Evolutionary conservation across 345 rosid species (phyloP), one percentile per base, ranked within the genome.

Genomic region (Melastoma malabathricum): DNA sequence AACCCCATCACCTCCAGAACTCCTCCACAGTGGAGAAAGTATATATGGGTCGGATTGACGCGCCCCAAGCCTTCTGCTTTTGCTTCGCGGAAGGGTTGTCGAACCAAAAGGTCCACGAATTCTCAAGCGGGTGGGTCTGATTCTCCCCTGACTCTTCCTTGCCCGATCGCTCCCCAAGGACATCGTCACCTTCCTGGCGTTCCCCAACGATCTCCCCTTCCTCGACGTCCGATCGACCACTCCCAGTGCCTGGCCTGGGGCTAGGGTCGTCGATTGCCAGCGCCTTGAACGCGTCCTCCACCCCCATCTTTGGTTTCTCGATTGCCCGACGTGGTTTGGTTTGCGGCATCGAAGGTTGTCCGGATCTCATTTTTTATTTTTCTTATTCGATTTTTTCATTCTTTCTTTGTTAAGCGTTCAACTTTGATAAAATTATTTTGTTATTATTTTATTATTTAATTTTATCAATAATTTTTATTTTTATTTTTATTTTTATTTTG

Each of bases 61-160:
- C 78, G n/a, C 90, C 98, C 97, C 95, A 88, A 31, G 66, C 29
- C 46, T 67, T 46, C 55, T 76, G 90, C 54, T 69, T 88, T 5
- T 62, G 43, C 70, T 78, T 92, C 14, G 72, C 77, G 18, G 66
- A 52, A 2, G 81, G 84, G 50, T 73, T 81, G 57, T 87, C 90
- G 51, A 83, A 88, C 97, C 99, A 88, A 63, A 88, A 84, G 20
- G 97, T 88, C 99, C 97, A 88, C 0, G 77, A 68, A 50, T 88
- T 86, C 59, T 92, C 89, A 14, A 64, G 62, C 15, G 58, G 61
- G 34, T 64, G 68, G 31, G 52, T 20, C 44, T 45, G 17, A 7
- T 41, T 43, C n/a, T 46, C 48, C 22, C 14, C 49, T 25, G 53
- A 20, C 64, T 53, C 48, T 49, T 43, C 41, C 10, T n/a, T 29